Conservation (phyloP, 768 basidiomycete genomes). For the Termitomyces titanicus region DNA sequence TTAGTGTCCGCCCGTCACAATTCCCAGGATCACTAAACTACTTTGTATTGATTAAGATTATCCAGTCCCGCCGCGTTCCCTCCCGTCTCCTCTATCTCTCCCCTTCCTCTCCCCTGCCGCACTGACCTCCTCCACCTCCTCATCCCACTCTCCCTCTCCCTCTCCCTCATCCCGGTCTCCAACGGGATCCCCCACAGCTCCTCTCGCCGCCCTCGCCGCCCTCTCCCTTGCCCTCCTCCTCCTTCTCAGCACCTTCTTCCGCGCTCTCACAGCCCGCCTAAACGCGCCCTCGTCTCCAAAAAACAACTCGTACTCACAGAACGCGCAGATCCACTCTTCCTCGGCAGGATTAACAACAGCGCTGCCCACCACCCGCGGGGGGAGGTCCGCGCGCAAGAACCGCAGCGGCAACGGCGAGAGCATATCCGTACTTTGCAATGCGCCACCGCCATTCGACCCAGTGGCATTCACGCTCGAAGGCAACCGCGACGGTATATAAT, state of each 20-base stretch:
- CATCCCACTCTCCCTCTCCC: slow-evolving; percentile 22
- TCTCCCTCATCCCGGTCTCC: slow-evolving; percentile 21
- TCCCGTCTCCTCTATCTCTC: background rate
- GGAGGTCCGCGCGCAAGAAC: slow-evolving; percentile 68
- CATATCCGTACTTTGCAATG: slow-evolving; percentile 31
- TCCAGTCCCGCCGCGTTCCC: background rate
- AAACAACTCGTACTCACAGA: slow-evolving; percentile 91
- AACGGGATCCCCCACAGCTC: slow-evolving; percentile 27
- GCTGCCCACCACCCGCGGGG: too few species aligned
- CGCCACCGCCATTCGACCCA: too few species aligned
- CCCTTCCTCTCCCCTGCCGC: background rate
- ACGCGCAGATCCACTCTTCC: slow-evolving; percentile 93
- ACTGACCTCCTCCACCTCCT: slow-evolving; percentile 22
- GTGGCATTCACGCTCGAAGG: slow-evolving; percentile 32
- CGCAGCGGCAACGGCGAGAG: slow-evolving; percentile 60
- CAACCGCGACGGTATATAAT: slow-evolving; percentile 86
- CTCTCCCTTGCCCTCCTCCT: slow-evolving; percentile 71
- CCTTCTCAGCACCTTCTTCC: slow-evolving; percentile 76
- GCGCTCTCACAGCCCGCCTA: slow-evolving; percentile 58
- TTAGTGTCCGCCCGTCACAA: too few species aligned
- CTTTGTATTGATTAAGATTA: too few species aligned
- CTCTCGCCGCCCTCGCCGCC: slow-evolving; percentile 46
- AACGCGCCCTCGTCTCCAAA: slow-evolving; percentile 70
- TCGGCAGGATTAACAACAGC: too few species aligned
- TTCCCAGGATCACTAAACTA: too few species aligned